phyloP scores from a whole-genome alignment of 257 asterid genomes.

The Lavandula angustifolia region DNA sequence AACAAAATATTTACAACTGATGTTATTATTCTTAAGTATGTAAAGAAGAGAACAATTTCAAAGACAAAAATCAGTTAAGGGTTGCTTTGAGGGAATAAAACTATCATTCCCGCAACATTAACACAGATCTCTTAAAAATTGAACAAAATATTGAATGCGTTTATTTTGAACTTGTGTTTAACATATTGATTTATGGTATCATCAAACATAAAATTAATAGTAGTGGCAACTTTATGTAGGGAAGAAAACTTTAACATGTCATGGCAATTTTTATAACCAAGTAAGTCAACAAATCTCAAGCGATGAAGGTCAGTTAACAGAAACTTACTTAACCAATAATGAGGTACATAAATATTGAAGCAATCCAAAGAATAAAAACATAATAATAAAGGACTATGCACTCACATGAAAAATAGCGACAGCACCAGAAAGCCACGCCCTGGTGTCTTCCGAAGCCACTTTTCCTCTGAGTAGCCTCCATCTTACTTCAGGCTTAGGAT shows the following conservation, averaged over 20 bases:
- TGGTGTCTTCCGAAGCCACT: slow-evolving; percentile 53
- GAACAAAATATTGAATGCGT: background rate
- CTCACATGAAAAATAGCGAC: slow-evolving; percentile 80
- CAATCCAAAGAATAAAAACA: slow-evolving; percentile 2
- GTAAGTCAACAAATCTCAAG: slow-evolving; percentile 3
- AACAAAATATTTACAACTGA: background rate
- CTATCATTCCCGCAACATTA: background rate
- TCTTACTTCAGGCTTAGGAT: slow-evolving; percentile 49
- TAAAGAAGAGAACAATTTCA: background rate
- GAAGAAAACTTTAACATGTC: background rate
- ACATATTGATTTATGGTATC: background rate
- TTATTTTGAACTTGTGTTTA: background rate
- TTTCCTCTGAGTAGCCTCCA: slow-evolving; percentile 85
- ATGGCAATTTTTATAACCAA: background rate
- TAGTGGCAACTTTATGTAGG: background rate
- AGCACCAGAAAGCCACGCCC: slow-evolving; percentile 69
- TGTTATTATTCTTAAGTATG: background rate
- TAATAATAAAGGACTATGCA: slow-evolving; percentile 20
- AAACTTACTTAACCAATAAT: background rate
- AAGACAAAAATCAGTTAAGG: no score
- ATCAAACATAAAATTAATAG: no score
- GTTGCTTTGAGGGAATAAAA: background rate
- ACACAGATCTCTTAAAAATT: background rate
- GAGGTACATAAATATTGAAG: slow-evolving; percentile 2
- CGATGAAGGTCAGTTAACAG: background rate